phyloP scores from a whole-genome alignment of 2,329 filamentous ascomycete genomes.

The Colletotrichum brevisporum region DNA sequence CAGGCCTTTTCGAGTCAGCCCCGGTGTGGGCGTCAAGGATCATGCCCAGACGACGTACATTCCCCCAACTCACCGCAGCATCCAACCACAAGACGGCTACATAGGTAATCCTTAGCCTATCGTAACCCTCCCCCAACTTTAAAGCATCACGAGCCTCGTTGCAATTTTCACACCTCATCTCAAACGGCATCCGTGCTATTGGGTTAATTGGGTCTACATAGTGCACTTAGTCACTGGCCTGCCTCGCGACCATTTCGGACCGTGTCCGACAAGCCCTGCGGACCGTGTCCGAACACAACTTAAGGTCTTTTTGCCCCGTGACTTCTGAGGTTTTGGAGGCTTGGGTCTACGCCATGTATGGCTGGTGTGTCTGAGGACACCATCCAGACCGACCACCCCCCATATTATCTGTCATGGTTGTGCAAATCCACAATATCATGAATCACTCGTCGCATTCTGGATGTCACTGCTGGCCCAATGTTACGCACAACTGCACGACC shows the following conservation, averaged over 20 bases:
- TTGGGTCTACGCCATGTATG: slow-evolving; percentile 7
- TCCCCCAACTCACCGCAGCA: slow-evolving; percentile 27
- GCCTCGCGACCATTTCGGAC: slow-evolving; percentile 5
- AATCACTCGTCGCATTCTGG: slow-evolving; percentile 17
- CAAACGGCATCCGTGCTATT: slow-evolving; percentile 38
- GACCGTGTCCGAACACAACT: slow-evolving; percentile 30
- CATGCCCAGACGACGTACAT: slow-evolving; percentile 19
- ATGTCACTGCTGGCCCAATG: slow-evolving; percentile 12
- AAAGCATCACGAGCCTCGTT: slow-evolving; percentile 39
- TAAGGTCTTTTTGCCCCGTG: slow-evolving; percentile 7
- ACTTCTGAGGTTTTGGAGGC: slow-evolving; percentile 1
- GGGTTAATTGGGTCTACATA: slow-evolving; percentile 18
- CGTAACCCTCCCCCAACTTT: slow-evolving; percentile 34
- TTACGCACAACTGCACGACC: slow-evolving; percentile 13
- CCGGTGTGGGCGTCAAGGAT: slow-evolving; percentile 36
- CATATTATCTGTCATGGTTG: slow-evolving; percentile 11
- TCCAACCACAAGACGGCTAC: slow-evolving; percentile 35
- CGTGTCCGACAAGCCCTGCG: slow-evolving; percentile 14
- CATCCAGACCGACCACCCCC: background rate
- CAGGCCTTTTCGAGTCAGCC: slow-evolving; percentile 37
- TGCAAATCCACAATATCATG: slow-evolving; percentile 17
- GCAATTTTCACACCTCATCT: slow-evolving; percentile 39
- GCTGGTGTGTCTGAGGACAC: slow-evolving; percentile 24
- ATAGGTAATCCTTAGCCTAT: slow-evolving; percentile 38
- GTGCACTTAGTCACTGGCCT: slow-evolving; percentile 27